phyloP scores from a whole-genome alignment of 1,139 yeast genomes.

The Taphrina pruni region DNA sequence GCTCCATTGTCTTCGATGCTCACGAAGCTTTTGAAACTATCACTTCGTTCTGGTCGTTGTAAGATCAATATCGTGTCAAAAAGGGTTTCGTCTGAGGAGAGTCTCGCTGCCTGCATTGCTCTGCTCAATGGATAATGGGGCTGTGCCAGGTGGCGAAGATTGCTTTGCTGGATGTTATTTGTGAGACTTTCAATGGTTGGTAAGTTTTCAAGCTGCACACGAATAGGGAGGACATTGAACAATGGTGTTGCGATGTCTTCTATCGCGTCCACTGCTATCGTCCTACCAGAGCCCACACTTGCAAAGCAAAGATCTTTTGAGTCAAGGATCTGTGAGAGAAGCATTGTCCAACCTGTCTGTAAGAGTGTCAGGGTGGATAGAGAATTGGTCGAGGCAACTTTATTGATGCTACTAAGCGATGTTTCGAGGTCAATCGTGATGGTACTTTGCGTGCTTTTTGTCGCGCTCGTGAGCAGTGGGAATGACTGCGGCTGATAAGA shows the following conservation, averaged over 20 bases:
- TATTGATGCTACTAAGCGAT: constrained; percentile 2
- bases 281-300: constrained; percentile 43
- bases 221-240: constrained; percentile 45
- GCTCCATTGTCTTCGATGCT: constrained; percentile 25
- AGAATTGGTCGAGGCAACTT: background rate
- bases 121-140: constrained; percentile 44
- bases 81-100: constrained; percentile 17
- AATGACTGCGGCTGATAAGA: constrained; percentile 10
- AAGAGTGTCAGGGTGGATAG: constrained; percentile 14
- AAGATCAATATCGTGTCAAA: constrained; percentile 46
- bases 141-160: constrained; percentile 15
- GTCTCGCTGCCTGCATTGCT: constrained; percentile 9
- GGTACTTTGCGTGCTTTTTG: background rate
- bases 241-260: constrained; percentile 45
- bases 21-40: constrained; percentile 2
- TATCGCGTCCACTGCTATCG: constrained; percentile 36
- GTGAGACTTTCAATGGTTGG: constrained; percentile 16
- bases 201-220: constrained; percentile 26
- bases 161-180: constrained; percentile 21
- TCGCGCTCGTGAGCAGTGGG: constrained; percentile 12
- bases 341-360: constrained; percentile 26
- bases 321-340: constrained; percentile 38
- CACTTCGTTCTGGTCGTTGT: constrained; percentile 33
- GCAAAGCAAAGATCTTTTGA: constrained; percentile 46
- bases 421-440: background rate